Conservation (phyloP, 129 eudicot genomes). For the Saposhnikovia divaricata region DNA sequence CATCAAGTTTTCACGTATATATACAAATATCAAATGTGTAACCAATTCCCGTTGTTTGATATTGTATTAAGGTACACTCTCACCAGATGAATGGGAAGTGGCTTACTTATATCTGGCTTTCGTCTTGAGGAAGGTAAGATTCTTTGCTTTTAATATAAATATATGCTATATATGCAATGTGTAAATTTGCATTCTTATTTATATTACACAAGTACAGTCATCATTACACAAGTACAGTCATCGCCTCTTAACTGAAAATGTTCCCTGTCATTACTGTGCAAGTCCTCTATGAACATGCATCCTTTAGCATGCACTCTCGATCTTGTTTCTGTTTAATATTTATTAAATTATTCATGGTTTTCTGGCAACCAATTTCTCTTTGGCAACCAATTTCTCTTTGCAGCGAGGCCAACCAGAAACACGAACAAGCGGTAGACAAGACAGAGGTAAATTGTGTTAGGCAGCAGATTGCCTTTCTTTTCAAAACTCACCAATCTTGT, state of each 20-base stretch:
- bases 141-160: not conserved
- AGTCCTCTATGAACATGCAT: not conserved
- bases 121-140: slow-evolving; percentile 78
- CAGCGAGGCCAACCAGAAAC: slow-evolving; percentile 81
- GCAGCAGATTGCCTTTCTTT: too few species aligned
- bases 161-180: not conserved
- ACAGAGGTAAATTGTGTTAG: slow-evolving; percentile 82
- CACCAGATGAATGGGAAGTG: slow-evolving; percentile 97
- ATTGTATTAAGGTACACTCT: slow-evolving; percentile 53
- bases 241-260: not conserved
- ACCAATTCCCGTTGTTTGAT: not conserved
- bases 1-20: not conserved
- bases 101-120: slow-evolving; percentile 85
- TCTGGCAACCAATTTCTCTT: not conserved
- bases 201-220: not conserved
- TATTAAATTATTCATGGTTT: not conserved
- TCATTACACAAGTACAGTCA: not conserved
- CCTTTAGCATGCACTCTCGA: not conserved
- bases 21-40: not conserved
- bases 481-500: too few species aligned
- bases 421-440: slow-evolving; percentile 32
- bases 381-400: slow-evolving; percentile 8
- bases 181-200: not conserved
- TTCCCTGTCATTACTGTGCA: not conserved
- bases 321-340: not conserved